Percentiles rank a stretch among this genome's conserved stretches.
These are phyloP conservation scores for Populus hybrid DNA, from an alignment of 441 rosid species.

Conservation along the genomic window DNA sequence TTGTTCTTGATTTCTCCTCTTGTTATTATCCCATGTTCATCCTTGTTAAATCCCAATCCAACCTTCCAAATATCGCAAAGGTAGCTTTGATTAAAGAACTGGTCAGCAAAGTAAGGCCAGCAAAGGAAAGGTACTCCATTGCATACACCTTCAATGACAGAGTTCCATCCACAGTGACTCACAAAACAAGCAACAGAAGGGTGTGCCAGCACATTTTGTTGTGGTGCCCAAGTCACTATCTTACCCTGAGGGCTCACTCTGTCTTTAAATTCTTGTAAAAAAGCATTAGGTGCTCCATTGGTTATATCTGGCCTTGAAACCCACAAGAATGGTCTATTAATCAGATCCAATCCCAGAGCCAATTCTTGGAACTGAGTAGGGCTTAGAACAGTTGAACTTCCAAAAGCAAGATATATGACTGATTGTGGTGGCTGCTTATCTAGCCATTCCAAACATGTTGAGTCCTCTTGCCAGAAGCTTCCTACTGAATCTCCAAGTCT, in stretches of 20 bases:
- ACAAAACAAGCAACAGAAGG: conserved; percentile 53
- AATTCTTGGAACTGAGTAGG: conserved; percentile 46
- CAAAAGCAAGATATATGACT: conserved; percentile 64
- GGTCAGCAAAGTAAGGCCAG: conserved; percentile 59
- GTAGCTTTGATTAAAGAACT: conserved; percentile 40
- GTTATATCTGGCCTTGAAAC: conserved; percentile 35
- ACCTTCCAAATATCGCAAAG: conserved; percentile 55
- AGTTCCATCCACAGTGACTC: conserved; percentile 70
- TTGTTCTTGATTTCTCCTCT: conserved; percentile 38
- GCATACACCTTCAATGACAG: conserved; percentile 52
- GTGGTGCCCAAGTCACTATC: conserved; percentile 59
- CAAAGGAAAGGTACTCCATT: conserved; percentile 63
- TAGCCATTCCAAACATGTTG: conserved; percentile 53
- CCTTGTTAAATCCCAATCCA: conserved; percentile 38
- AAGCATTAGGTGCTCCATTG: neutral
- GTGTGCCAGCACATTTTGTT: conserved; percentile 37
- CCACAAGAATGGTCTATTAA: conserved; percentile 43
- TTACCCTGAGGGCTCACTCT: conserved; percentile 21
- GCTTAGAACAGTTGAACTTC: conserved; percentile 38
- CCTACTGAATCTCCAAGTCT: conserved; percentile 22
- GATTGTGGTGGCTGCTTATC: conserved; percentile 45
- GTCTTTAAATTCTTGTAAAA: conserved; percentile 21
- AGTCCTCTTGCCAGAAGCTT: conserved; percentile 47
- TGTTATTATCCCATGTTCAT: conserved; percentile 28
- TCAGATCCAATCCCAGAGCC: conserved; percentile 53